Conservation (phyloP, 352 stramenopile species). For the Phytopythium ostracodes region DNA sequence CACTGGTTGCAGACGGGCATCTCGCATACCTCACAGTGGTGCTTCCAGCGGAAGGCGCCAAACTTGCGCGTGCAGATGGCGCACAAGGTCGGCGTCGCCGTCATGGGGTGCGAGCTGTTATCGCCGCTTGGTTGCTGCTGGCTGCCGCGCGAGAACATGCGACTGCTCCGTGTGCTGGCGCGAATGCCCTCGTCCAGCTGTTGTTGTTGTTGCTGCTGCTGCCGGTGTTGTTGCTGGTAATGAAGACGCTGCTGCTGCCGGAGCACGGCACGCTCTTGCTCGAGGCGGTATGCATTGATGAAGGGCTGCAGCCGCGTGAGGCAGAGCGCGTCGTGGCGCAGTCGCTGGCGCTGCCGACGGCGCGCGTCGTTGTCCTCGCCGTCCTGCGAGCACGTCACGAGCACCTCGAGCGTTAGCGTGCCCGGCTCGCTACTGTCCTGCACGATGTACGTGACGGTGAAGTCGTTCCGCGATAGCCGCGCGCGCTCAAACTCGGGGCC, state of each 20-base stretch:
- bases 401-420: slow-evolving; percentile 57
- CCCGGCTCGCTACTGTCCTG: slow-evolving; percentile 32
- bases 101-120: slow-evolving; percentile 14
- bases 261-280: slow-evolving; percentile 16
- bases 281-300: slow-evolving; percentile 36
- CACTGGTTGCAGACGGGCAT: slow-evolving; percentile 61
- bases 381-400: slow-evolving; percentile 44
- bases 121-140: slow-evolving; percentile 11
- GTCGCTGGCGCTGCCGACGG: slow-evolving; percentile 35
- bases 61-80: slow-evolving; percentile 60
- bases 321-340: slow-evolving; percentile 49
- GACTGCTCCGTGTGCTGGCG: neutral
- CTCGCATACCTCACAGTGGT: slow-evolving; percentile 56
- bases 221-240: slow-evolving; percentile 7
- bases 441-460: slow-evolving; percentile 70
- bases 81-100: slow-evolving; percentile 28
- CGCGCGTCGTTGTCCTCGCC: slow-evolving; percentile 20
- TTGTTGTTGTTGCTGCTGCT: slow-evolving; percentile 15
- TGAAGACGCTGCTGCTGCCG: slow-evolving; percentile 7
- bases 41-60: slow-evolving; percentile 73
- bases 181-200: slow-evolving; percentile 18
- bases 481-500: slow-evolving; percentile 35
- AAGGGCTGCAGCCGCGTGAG: slow-evolving; percentile 57
- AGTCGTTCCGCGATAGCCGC: slow-evolving; percentile 33
- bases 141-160: slow-evolving; percentile 1